phyloP scores from a whole-genome alignment of 306 rosid species.

The Rosa chinensis region DNA sequence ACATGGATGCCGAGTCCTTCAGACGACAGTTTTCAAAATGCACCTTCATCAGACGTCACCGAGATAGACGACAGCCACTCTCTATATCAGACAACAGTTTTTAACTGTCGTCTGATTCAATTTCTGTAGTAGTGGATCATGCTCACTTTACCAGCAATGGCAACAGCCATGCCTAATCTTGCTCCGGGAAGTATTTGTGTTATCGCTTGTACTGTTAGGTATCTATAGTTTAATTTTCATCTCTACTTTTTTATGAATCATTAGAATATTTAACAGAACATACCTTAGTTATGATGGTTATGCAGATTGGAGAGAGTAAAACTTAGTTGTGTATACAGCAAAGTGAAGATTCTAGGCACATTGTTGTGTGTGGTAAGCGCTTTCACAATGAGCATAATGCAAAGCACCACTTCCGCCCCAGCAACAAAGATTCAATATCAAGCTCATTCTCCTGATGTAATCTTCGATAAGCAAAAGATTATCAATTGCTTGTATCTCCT shows the following conservation, averaged over 20 bases:
- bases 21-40: too few relatives aligned
- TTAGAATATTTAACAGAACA: neutral
- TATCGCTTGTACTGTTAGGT: slow-evolving; percentile 81
- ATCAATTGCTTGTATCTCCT: slow-evolving; percentile 58
- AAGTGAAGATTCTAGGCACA: slow-evolving; percentile 77
- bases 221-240: neutral
- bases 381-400: slow-evolving; percentile 71
- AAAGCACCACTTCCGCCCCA: slow-evolving; percentile 44
- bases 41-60: too few relatives aligned
- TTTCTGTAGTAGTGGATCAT: too few relatives aligned
- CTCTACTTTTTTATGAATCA: neutral
- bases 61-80: too few relatives aligned
- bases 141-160: slow-evolving; percentile 83
- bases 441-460: slow-evolving; percentile 20
- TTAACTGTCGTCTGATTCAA: too few relatives aligned
- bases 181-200: slow-evolving; percentile 81
- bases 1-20: too few relatives aligned
- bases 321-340: slow-evolving; percentile 54
- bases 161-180: slow-evolving; percentile 93
- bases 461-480: slow-evolving; percentile 58
- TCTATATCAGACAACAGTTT: too few relatives aligned
- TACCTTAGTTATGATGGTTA: neutral
- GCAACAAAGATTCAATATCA: slow-evolving; percentile 2
- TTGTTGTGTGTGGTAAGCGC: slow-evolving; percentile 75
- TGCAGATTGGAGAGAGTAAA: slow-evolving; percentile 79